These are phyloP conservation scores for Hamiltosporidium magnivora DNA, from an alignment of 371 early-diverging fungal genomes.

Conservation along the genomic window DNA sequence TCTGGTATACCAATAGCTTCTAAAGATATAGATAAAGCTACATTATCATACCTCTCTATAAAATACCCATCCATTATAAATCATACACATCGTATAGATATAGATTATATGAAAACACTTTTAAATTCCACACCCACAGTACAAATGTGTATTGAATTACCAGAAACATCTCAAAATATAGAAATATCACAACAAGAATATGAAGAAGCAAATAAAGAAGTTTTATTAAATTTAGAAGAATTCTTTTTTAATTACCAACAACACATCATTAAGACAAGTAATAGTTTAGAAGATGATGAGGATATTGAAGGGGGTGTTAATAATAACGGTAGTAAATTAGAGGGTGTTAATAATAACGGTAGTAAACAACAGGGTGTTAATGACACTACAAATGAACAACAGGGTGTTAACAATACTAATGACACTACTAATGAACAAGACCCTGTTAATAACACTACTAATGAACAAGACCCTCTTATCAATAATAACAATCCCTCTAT, in stretches of 20 bases:
- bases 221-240: conserved; percentile 14
- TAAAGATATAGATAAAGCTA: conserved; percentile 37
- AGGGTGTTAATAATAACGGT: too few species aligned
- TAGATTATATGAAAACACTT: conserved; percentile 30
- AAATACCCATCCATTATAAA: conserved; percentile 23
- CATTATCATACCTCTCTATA: conserved; percentile 20
- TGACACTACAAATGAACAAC: too few species aligned
- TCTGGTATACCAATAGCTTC: conserved; percentile 29
- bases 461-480: too few species aligned
- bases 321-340: too few species aligned
- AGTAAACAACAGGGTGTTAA: too few species aligned
- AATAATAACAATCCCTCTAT: too few species aligned
- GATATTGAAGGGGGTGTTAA: too few species aligned
- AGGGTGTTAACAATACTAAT: too few species aligned
- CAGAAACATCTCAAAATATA: conserved; percentile 15
- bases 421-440: too few species aligned
- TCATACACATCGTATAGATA: neutral
- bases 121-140: conserved; percentile 26
- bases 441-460: too few species aligned
- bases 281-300: neutral
- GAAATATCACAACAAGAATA: conserved; percentile 33
- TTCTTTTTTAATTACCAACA: conserved; percentile 20
- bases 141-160: conserved; percentile 12
- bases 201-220: conserved; percentile 1
- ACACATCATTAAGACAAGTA: too few species aligned